Evolutionary conservation across 225 moss, liverwort and hornwort genomes (phyloP).

Genomic region (Antitrichia curtipendula): DNA sequence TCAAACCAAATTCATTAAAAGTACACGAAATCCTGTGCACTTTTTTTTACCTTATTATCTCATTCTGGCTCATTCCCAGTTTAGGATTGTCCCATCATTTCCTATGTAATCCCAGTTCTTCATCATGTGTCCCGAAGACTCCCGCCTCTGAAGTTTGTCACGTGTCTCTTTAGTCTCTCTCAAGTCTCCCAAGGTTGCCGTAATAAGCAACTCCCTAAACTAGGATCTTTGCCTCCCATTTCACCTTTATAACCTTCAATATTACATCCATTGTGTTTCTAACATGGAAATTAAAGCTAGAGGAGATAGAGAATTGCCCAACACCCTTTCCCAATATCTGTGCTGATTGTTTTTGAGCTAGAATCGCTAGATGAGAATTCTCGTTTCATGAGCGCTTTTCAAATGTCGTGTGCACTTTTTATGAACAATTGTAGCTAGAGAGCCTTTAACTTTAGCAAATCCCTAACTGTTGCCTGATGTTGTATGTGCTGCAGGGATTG

Average conservation of each 20-base stretch:
- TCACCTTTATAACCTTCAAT: not conserved
- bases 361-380: not conserved
- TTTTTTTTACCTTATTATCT: not conserved
- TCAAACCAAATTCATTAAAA: not conserved
- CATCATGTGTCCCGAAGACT: not conserved
- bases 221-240: not conserved
- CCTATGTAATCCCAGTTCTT: not conserved
- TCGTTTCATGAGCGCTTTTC: not conserved
- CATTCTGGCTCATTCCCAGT: not conserved
- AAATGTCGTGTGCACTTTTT: not conserved
- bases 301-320: not conserved
- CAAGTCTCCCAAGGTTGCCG: too few species aligned
- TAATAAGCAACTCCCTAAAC: too few species aligned
- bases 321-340: not conserved
- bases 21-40: not conserved
- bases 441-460: not conserved
- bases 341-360: not conserved
- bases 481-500: constrained; percentile 39
- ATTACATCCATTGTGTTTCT: not conserved
- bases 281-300: not conserved
- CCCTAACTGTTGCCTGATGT: not conserved
- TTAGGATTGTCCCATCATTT: not conserved
- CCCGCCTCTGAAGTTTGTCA: not conserved
- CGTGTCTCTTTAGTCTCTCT: not conserved
- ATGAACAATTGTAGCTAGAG: not conserved